Base-by-base conservation (phyloP, 352 stramenopile species). In the Pythium brassicae region DNA sequence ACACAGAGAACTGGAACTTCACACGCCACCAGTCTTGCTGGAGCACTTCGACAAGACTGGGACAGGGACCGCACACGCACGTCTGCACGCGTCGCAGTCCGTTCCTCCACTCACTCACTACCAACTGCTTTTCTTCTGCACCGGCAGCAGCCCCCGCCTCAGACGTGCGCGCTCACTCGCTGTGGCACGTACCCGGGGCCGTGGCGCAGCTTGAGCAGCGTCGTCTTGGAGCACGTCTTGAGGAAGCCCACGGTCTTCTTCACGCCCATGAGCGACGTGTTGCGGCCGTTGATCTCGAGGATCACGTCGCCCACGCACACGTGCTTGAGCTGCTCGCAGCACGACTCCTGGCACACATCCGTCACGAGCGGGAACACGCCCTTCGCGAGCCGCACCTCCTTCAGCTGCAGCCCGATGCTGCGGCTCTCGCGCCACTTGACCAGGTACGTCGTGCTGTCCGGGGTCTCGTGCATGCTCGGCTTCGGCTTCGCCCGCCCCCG, bases 201-300 rank as follows among this genome's bases (percentile, higher is more conserved):
- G 57, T 87, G 85, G 17, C 84, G 83, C 25, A 95, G 71, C 66
- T 95, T 95, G 59, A 95, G 63, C 46, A 95, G 57, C 62, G 84
- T 91, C 50, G 85, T 95, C 71, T 95, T 95, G 1, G 81, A 76
- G 59, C 83, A 91, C 29, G 85, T 86, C 58, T 86, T 89, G 26
- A 95, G 65, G 58, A 95, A 95, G 57, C 73, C 88, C 40, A 92
- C 81, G 25, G 85, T 95, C 69, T 95, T 95, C 65, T 95, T 95
- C 29, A 95, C 85, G 29, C 85, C 83, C 85, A 95, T 95, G 15
- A 79, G 83, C 15, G 85, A 92, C 48, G 82, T 92, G 53, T 95
- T 91, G 59, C 81, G 80, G n/a, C 83, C 83, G 55, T 95, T 95
- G 54, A 95, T 93, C 65, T 95, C 85, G 29, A 95, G 63, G 48